Percentiles rank a stretch among this genome's conserved stretches.
Conservation (phyloP, 2,329 filamentous ascomycete genomes). For the Penicillium fuscoglaucum region DNA sequence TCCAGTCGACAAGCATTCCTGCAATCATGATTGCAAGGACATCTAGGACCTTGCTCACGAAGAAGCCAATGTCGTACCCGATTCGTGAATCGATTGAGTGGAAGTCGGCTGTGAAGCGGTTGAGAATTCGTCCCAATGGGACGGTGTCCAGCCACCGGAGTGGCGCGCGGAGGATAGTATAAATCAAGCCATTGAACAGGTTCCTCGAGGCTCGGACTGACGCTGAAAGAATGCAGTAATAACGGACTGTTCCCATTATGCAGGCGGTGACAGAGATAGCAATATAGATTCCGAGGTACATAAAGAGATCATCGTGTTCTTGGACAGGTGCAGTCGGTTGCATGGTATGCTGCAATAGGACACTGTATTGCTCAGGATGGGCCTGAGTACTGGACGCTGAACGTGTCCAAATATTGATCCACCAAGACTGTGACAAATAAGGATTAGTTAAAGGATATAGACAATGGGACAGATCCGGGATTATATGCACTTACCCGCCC, state of each 20-base stretch:
- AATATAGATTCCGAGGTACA: constrained; percentile 69
- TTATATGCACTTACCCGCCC: constrained; percentile 43
- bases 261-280: constrained; percentile 59
- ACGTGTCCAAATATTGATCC: constrained; percentile 50
- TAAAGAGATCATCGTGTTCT: constrained; percentile 45
- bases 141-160: constrained; percentile 80
- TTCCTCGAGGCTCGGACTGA: constrained; percentile 67
- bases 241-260: constrained; percentile 62
- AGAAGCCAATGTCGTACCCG: constrained; percentile 62
- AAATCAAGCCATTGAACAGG: constrained; percentile 68
- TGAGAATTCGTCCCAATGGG: constrained; percentile 72
- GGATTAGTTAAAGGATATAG: constrained; percentile 3
- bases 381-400: constrained; percentile 27
- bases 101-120: constrained; percentile 77
- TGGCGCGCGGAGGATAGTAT: constrained; percentile 68
- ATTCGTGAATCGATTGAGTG: constrained; percentile 69
- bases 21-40: constrained; percentile 67
- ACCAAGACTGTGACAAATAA: constrained; percentile 40
- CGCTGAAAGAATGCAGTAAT: constrained; percentile 63
- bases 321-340: background rate
- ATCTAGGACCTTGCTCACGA: constrained; percentile 60
- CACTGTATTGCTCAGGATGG: constrained; percentile 17
- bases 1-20: constrained; percentile 55
- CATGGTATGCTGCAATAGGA: constrained; percentile 22
- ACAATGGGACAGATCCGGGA: background rate